Evolutionary conservation across 1,139 yeast genomes (phyloP).

Genomic region (Candida dubliniensis): DNA sequence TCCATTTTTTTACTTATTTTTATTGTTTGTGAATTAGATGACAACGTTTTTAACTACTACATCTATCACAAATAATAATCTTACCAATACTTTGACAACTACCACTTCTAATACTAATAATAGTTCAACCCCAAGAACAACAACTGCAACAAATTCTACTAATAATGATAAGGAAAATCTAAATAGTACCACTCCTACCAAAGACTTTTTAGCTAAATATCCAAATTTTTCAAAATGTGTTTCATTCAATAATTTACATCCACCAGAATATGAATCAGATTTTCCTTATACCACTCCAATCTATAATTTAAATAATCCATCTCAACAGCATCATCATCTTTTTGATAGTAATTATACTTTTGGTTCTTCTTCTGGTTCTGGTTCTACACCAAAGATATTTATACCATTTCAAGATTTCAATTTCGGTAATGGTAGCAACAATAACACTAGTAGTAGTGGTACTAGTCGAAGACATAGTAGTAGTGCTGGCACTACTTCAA

Average conservation of each 20-base stretch:
- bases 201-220: neutral
- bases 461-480: neutral
- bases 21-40: neutral
- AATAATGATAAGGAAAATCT: neutral
- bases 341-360: slow-evolving; percentile 1
- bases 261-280: slow-evolving; percentile 22
- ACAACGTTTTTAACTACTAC: slow-evolving; percentile 2
- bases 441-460: neutral
- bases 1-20: neutral
- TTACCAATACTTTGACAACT: neutral
- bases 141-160: slow-evolving; percentile 2
- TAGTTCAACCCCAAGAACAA: neutral
- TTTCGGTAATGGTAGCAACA: slow-evolving; percentile 1
- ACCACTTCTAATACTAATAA: neutral
- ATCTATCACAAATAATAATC: neutral
- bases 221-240: slow-evolving; percentile 32
- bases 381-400: neutral
- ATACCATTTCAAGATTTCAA: neutral
- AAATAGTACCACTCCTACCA: neutral
- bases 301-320: slow-evolving; percentile 6
- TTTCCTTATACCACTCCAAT: slow-evolving; percentile 10
- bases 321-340: slow-evolving; percentile 1
- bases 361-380: neutral
- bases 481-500: neutral
- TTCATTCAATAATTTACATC: slow-evolving; percentile 44